Evolutionary conservation across 1,139 yeast genomes (phyloP).

Genomic region (Candida sp.): DNA sequence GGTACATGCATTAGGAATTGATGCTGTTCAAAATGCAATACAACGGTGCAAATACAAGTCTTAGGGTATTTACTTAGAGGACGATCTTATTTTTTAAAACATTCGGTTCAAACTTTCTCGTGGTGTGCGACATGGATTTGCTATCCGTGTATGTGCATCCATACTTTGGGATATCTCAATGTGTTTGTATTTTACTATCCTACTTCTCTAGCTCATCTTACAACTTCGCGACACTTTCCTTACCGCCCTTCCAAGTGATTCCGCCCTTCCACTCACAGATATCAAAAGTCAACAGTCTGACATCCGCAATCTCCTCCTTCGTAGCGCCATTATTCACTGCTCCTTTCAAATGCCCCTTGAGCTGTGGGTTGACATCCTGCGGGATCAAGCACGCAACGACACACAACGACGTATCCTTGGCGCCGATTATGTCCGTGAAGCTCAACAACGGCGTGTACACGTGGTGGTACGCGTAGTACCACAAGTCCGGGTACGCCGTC

Average conservation of each 20-base stretch:
- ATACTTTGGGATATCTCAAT: too few species aligned
- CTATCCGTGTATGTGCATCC: too few species aligned
- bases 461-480: slow-evolving; percentile 72
- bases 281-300: slow-evolving; percentile 64
- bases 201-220: slow-evolving; percentile 7
- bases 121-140: too few species aligned
- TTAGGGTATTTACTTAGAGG: too few species aligned
- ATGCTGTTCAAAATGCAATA: too few species aligned
- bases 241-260: slow-evolving; percentile 54
- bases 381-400: slow-evolving; percentile 85
- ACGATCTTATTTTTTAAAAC: too few species aligned
- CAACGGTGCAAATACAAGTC: too few species aligned
- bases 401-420: slow-evolving; percentile 76
- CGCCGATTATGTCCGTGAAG: slow-evolving; percentile 61
- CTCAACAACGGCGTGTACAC: slow-evolving; percentile 85
- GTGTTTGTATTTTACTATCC: neutral
- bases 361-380: slow-evolving; percentile 83
- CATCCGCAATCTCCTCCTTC: slow-evolving; percentile 60
- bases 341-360: slow-evolving; percentile 89
- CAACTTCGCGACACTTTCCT: slow-evolving; percentile 61
- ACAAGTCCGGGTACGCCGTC: slow-evolving; percentile 83
- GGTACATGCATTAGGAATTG: too few species aligned
- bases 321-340: slow-evolving; percentile 82
- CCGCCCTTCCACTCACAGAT: slow-evolving; percentile 76
- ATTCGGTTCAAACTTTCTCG: too few species aligned